These are phyloP conservation scores for Emergomyces africanus DNA, from an alignment of 2,329 filamentous ascomycete species.

Conservation along the genomic window DNA sequence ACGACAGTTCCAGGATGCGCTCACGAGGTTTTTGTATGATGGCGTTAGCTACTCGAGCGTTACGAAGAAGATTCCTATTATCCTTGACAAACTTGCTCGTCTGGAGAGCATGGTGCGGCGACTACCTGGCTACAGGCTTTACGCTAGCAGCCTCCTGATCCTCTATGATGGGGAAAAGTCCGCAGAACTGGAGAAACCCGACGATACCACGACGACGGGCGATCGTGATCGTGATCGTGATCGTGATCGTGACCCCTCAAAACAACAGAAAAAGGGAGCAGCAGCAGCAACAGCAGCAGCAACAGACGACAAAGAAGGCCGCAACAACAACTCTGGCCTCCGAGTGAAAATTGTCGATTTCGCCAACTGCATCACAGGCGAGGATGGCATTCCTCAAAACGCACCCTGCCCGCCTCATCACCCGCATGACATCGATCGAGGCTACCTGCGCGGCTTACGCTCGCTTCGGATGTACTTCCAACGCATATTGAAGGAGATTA, in stretches of 20 bases:
- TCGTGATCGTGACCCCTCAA: neutral
- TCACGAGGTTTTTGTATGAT: constrained; percentile 84
- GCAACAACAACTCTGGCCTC: constrained; percentile 30
- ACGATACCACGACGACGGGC: constrained; percentile 18
- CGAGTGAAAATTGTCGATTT: constrained; percentile 98
- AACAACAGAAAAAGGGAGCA: neutral
- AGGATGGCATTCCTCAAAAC: constrained; percentile 50
- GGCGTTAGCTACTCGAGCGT: constrained; percentile 71
- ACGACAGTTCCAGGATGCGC: constrained; percentile 72
- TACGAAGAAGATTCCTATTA: constrained; percentile 71
- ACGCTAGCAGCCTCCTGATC: constrained; percentile 87
- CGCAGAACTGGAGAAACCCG: constrained; percentile 12
- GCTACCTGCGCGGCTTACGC: constrained; percentile 74
- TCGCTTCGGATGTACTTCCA: constrained; percentile 75
- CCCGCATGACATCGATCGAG: constrained; percentile 68
- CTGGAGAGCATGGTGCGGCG: constrained; percentile 72
- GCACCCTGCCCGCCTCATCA: constrained; percentile 66
- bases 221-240: neutral
- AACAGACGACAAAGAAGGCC: constrained; percentile 20
- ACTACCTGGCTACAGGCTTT: constrained; percentile 80
- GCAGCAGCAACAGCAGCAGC: neutral
- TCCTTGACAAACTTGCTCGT: constrained; percentile 69
- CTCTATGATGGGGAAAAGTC: constrained; percentile 72
- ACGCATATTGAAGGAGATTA: constrained; percentile 69
- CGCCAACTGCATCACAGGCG: constrained; percentile 88